Base-by-base conservation (phyloP, 805 yeast species). In the Pichia heedii region DNA sequence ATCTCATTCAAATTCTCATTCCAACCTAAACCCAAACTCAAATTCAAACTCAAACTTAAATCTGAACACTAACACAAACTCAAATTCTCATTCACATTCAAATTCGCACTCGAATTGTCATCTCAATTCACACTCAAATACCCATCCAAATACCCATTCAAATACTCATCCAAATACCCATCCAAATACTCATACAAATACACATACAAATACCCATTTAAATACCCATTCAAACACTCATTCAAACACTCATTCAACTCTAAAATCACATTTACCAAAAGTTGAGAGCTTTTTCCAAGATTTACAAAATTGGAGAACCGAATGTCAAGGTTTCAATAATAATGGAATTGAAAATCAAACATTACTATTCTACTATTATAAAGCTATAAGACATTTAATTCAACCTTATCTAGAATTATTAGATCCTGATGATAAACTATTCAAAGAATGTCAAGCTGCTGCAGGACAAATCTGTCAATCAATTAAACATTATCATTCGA, bases 401-500 rank as follows among this genome's bases (percentile, higher is more conserved):
- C 84, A 79, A 54, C 86, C 86, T 11, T 79, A 75, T 55, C 54
- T 79, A 45, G 84, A 78, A 52, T 58, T 77, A 6, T 58, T 79
- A 51, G 76, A 75, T 45, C 84, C 84, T 5, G 75, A 73, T 52
- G 79, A 77, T 55, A 65, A 74, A 38, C 60, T 79, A 26, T 78
- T 79, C 55, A 67, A 71, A 41, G 83, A 79, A 57, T 79, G 85
- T 56, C 84, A 79, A 54, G 80, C 81, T 2, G 84, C 83, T 21
- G 83, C 84, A 1, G 85, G 84, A 22, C 81, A 77, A 55, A 74
- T 79, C 33, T 78, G 84, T 54, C 82, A 76, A 50, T 63, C 78
- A 22, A 76, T 77, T 55, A 76, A 78, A 49, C 77, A 73, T 13
- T 78, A 76, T 55, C 82, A 77, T 57, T 79, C 77, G 53, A 75